These are phyloP conservation scores for Ophiostoma fasciatum DNA, from an alignment of 2,329 filamentous ascomycete species.

Conservation along the genomic window DNA sequence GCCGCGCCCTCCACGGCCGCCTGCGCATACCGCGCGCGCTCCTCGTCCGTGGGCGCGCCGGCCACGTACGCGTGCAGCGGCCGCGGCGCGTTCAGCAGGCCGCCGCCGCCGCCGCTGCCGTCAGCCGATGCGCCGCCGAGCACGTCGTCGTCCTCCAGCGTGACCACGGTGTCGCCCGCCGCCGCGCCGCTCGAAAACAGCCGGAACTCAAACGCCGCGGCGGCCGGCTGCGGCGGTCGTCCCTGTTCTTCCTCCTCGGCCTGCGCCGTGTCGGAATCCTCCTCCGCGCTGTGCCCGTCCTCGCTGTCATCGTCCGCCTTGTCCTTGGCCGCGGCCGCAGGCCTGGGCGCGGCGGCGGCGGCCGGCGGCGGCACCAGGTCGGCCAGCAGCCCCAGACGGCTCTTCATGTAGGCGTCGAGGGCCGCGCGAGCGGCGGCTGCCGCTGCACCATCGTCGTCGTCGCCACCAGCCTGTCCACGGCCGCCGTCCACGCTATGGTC, in stretches of 20 bases:
- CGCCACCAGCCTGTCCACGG: background rate
- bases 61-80: slow-evolving; percentile 36
- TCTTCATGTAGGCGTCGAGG: slow-evolving; percentile 9
- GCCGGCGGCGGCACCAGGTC: no score
- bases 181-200: slow-evolving; percentile 7
- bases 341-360: no score
- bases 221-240: background rate
- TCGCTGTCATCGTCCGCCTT: background rate
- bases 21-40: slow-evolving; percentile 25
- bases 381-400: slow-evolving; percentile 2
- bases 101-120: slow-evolving; percentile 21
- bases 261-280: background rate
- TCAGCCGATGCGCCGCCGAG: slow-evolving; percentile 16
- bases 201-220: slow-evolving; percentile 9
- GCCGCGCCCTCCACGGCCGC: slow-evolving; percentile 38
- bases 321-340: no score
- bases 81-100: slow-evolving; percentile 24
- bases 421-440: slow-evolving; percentile 6
- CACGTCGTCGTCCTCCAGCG: slow-evolving; percentile 25
- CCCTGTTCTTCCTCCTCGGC: background rate
- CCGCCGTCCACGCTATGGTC: background rate
- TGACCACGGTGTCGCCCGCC: no score
- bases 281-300: background rate
- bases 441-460: background rate
- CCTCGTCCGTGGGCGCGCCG: slow-evolving; percentile 20